Evolutionary conservation across 495 filamentous ascomycete species (phyloP).

Genomic region (Trichoderma gamsii): DNA sequence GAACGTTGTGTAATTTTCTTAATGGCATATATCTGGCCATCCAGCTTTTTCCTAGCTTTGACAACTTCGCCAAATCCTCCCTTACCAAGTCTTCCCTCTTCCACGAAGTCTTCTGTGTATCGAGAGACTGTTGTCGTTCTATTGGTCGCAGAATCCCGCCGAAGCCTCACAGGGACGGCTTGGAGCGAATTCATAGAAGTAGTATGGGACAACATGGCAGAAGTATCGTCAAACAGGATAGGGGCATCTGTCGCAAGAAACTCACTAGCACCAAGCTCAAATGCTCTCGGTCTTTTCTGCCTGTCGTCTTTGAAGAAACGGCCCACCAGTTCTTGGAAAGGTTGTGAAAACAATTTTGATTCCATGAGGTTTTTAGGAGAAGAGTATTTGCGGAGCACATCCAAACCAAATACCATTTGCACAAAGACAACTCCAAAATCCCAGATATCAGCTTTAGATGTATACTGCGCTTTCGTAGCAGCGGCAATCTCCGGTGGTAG

Average conservation of each 20-base stretch:
- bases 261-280: slow-evolving; percentile 82
- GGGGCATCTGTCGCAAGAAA: slow-evolving; percentile 65
- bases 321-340: slow-evolving; percentile 70
- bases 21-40: slow-evolving; percentile 88
- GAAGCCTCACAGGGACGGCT: slow-evolving; percentile 35
- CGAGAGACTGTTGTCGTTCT: slow-evolving; percentile 50
- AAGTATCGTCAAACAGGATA: slow-evolving; percentile 40
- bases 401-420: slow-evolving; percentile 89
- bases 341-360: slow-evolving; percentile 54
- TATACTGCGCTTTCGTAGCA: slow-evolving; percentile 49
- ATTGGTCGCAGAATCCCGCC: slow-evolving; percentile 45
- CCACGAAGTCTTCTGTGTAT: slow-evolving; percentile 83
- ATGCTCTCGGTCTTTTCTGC: slow-evolving; percentile 80
- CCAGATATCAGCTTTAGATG: slow-evolving; percentile 89
- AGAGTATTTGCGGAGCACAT: slow-evolving; percentile 66
- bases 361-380: slow-evolving; percentile 68
- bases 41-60: slow-evolving; percentile 87
- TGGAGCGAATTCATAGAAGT: slow-evolving; percentile 35
- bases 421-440: slow-evolving; percentile 82
- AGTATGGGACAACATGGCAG: slow-evolving; percentile 27
- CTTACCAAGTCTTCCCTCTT: slow-evolving; percentile 81
- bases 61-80: slow-evolving; percentile 98
- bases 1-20: slow-evolving; percentile 91
- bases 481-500: slow-evolving; percentile 70
- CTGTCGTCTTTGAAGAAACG: slow-evolving; percentile 77